Conservation (phyloP, 2,329 filamentous ascomycete genomes). For the Cytospora paraplurivora region DNA sequence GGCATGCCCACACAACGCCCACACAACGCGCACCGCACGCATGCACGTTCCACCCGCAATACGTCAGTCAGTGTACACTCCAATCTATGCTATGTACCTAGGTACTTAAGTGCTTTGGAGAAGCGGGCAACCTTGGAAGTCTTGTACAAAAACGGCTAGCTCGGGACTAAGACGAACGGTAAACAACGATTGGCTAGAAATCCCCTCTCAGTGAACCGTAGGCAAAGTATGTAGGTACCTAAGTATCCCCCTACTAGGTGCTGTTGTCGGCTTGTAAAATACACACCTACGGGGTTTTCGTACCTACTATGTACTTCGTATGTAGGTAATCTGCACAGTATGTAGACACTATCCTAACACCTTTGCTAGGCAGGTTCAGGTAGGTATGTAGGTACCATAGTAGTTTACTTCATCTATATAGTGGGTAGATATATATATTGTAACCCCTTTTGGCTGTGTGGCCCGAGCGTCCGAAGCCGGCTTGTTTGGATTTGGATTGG, state of each 20-base stretch:
- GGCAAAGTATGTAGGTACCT: not conserved
- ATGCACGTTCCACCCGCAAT: too few species aligned
- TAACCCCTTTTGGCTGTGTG: not conserved
- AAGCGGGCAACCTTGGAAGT: slow-evolving; percentile 4
- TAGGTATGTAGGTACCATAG: not conserved
- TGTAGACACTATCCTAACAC: too few species aligned
- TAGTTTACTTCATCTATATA: too few species aligned
- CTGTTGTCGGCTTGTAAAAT: too few species aligned
- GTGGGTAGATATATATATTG: not conserved
- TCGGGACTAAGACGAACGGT: slow-evolving; percentile 18
- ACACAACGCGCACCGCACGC: too few species aligned
- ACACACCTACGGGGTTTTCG: not conserved
- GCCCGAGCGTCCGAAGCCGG: slow-evolving; percentile 12
- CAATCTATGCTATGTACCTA: too few species aligned
- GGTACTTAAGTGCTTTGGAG: not conserved
- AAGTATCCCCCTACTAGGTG: too few species aligned
- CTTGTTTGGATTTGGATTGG: slow-evolving; percentile 9
- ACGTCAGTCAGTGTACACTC: too few species aligned
- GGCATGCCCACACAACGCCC: too few species aligned
- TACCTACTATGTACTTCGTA: not conserved
- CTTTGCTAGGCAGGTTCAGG: not conserved
- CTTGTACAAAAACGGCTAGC: slow-evolving; percentile 10
- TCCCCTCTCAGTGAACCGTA: not conserved
- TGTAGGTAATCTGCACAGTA: too few species aligned
- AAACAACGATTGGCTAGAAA: slow-evolving; percentile 24